Conservation (phyloP, 495 filamentous ascomycete species). For the Penicillium robsamsonii region DNA sequence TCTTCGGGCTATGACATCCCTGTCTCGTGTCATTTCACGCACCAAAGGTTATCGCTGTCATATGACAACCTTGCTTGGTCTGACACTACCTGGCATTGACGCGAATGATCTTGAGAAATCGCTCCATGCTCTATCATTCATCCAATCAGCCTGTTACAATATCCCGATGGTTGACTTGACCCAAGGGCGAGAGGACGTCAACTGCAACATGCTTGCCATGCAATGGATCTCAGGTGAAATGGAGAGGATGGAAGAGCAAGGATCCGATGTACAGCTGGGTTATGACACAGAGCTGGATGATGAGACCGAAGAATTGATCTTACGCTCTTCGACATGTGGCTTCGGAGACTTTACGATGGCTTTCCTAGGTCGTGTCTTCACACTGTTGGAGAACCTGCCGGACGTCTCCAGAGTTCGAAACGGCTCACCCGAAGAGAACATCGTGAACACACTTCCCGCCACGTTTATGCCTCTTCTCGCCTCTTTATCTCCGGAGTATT, state of each 20-base stretch:
- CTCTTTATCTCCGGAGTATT: constrained; percentile 88
- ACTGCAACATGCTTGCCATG: constrained; percentile 74
- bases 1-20: constrained; percentile 82
- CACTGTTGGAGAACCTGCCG: constrained; percentile 89
- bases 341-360: constrained; percentile 89
- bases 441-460: constrained; percentile 92
- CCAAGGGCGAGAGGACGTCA: constrained; percentile 62
- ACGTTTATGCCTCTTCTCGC: constrained; percentile 89
- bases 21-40: constrained; percentile 82
- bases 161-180: constrained; percentile 88
- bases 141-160: constrained; percentile 91
- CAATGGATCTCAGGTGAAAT: constrained; percentile 94
- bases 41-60: constrained; percentile 94
- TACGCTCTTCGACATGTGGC: constrained; percentile 93
- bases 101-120: constrained; percentile 98
- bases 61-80: constrained; percentile 84
- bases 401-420: constrained; percentile 83
- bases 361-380: constrained; percentile 91
- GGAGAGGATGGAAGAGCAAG: constrained; percentile 86
- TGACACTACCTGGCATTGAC: constrained; percentile 93
- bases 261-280: constrained; percentile 76
- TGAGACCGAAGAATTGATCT: constrained; percentile 81
- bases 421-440: constrained; percentile 92
- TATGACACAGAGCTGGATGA: constrained; percentile 81
- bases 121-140: constrained; percentile 87